phyloP scores from a whole-genome alignment of 352 stramenopile genomes.

The Albugo laibachii region DNA sequence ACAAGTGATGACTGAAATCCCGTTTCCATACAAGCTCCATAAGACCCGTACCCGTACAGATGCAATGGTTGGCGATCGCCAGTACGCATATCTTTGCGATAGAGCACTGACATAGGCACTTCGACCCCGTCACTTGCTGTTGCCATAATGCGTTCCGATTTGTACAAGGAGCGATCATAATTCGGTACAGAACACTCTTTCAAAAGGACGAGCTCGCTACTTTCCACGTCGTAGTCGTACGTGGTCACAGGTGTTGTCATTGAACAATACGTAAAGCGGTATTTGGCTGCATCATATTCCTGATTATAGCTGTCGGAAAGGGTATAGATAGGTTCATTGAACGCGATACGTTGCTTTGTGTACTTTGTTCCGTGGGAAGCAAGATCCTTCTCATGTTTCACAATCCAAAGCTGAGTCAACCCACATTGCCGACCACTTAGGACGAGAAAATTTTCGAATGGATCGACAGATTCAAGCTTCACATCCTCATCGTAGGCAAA shows the following conservation, averaged over 20 bases:
- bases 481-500: constrained; percentile 61
- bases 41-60: constrained; percentile 92
- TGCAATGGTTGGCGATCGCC: constrained; percentile 49
- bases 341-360: constrained; percentile 41
- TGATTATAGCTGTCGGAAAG: constrained; percentile 57
- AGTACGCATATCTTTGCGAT: constrained; percentile 40
- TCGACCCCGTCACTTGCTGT: constrained; percentile 72
- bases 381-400: constrained; percentile 32
- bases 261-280: constrained; percentile 85
- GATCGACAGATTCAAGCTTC: constrained; percentile 73
- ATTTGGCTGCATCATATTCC: constrained; percentile 77
- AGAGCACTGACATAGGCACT: constrained; percentile 68
- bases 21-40: constrained; percentile 87
- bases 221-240: constrained; percentile 70
- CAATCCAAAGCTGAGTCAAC: constrained; percentile 72
- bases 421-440: constrained; percentile 69
- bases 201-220: constrained; percentile 42
- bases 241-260: constrained; percentile 81
- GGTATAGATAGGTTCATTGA: constrained; percentile 82
- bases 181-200: constrained; percentile 86
- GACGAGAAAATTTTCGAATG: constrained; percentile 79
- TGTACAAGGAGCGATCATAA: constrained; percentile 85
- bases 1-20: constrained; percentile 83
- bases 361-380: constrained; percentile 9
- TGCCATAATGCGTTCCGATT: constrained; percentile 79